Conservation (phyloP, 768 basidiomycete genomes). For the Cystoderma amianthinum region DNA sequence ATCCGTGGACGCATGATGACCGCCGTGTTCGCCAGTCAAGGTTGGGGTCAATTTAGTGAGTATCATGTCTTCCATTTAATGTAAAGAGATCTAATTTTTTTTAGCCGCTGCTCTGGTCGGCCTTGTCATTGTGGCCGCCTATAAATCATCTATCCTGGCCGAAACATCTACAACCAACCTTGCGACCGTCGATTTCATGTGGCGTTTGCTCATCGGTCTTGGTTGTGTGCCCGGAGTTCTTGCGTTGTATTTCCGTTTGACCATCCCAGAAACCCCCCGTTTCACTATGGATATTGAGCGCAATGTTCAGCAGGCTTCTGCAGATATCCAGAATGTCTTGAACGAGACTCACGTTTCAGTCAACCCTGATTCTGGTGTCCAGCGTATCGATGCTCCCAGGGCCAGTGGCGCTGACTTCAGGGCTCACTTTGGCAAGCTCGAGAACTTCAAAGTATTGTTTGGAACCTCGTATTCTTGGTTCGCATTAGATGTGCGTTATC, state of each 20-base stretch:
- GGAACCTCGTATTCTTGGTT: conserved; percentile 86
- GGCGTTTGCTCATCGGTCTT: conserved; percentile 86
- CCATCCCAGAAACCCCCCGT: conserved; percentile 89
- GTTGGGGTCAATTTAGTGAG: conserved; percentile 80
- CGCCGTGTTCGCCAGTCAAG: conserved; percentile 80
- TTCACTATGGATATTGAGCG: conserved; percentile 90
- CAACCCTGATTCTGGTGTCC: conserved; percentile 38
- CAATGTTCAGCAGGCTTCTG: conserved; percentile 67
- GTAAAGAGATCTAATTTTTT: background rate
- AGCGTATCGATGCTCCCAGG: conserved; percentile 62
- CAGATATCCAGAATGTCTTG: conserved; percentile 69
- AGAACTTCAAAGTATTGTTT: conserved; percentile 74
- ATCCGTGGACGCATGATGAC: conserved; percentile 85
- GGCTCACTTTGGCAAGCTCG: conserved; percentile 61
- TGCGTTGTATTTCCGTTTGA: conserved; percentile 88
- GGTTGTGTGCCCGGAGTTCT: conserved; percentile 77
- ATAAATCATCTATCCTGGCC: conserved; percentile 49
- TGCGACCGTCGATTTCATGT: conserved; percentile 62
- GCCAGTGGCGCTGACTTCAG: conserved; percentile 65
- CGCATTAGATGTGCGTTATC: conserved; percentile 64
- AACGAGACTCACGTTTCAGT: conserved; percentile 37
- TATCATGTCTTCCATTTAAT: conserved; percentile 4
- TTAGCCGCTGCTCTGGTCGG: conserved; percentile 62
- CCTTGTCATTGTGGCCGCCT: conserved; percentile 56
- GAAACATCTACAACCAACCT: conserved; percentile 27